Base-by-base conservation (phyloP, 495 filamentous ascomycete species). In the Podospora conica region DNA sequence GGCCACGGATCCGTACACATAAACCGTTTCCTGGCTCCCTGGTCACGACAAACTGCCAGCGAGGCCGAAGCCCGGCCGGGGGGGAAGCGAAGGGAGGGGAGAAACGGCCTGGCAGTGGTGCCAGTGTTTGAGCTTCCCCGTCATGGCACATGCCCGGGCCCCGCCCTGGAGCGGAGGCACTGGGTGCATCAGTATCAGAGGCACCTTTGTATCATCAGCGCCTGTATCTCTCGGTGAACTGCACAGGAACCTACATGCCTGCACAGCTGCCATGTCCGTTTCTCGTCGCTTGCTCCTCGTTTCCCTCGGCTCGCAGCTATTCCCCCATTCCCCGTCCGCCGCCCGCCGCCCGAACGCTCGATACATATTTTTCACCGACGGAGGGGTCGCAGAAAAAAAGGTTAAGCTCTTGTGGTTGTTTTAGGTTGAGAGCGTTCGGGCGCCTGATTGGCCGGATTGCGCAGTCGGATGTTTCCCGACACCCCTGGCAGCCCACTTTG, bases 91-190 rank as follows among this genome's bases (percentile, higher is more conserved):
- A 67, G 58, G 67, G 65, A 29, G 63, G 55, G 63, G 15, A 7
- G 60, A 23, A 29, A 61, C 56, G 53, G 55, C 59, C n/a, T n/a
- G n/a, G n/a, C 68, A 73, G 60, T 76, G 71, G 75, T 68, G 67
- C 73, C 65, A 72, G 71, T 73, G 75, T 76, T 75, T 76, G 73
- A 76, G 70, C 61, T 70, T 70, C 66, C 67, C 55, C 64, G 68
- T 67, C 69, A 70, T 76, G 70, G 69, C n/a, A n/a, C n/a, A n/a
- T n/a, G n/a, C n/a, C n/a, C n/a, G n/a, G n/a, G n/a, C n/a, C n/a
- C n/a, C n/a, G n/a, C 70, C 69, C 53, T 68, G 33, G 68, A 62
- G 69, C 69, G 71, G 73, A 74, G 70, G 68, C 65, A 31, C 20
- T 61, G 24, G 63, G 66, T 33, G 64, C n/a, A n/a, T n/a, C n/a